These are phyloP conservation scores for Hirsutella minnesotensis DNA, from an alignment of 2,329 filamentous ascomycete species.

Conservation along the genomic window DNA sequence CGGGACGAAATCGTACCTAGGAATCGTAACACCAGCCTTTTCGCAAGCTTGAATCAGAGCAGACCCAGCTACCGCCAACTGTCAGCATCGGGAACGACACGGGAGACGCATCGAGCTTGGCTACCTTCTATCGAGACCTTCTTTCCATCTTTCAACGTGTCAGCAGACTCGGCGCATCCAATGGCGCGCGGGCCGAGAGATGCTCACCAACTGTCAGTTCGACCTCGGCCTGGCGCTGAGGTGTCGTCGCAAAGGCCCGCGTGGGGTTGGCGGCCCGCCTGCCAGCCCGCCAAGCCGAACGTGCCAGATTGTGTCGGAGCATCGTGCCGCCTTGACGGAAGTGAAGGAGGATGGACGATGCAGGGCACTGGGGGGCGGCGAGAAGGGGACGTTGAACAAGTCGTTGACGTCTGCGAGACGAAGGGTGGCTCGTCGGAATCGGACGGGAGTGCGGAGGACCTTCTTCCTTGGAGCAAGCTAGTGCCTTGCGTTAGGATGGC, in stretches of 20 bases:
- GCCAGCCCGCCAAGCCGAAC: constrained; percentile 56
- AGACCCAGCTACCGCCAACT: constrained; percentile 62
- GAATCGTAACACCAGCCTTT: constrained; percentile 84
- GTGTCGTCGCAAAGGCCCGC: constrained; percentile 73
- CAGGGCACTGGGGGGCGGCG: constrained; percentile 1
- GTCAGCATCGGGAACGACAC: constrained; percentile 21
- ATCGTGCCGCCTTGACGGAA: constrained; percentile 50
- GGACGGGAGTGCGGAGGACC: neutral
- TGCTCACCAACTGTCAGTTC: constrained; percentile 82
- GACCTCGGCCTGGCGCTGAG: constrained; percentile 75
- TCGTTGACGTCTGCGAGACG: constrained; percentile 28
- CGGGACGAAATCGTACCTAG: constrained; percentile 46
- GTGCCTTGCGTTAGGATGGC: constrained; percentile 8
- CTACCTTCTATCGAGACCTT: constrained; percentile 96
- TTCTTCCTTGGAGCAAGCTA: neutral
- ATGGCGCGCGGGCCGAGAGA: constrained; percentile 15
- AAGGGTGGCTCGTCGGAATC: constrained; percentile 23
- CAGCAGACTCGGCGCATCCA: constrained; percentile 17
- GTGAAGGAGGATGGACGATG: constrained; percentile 22
- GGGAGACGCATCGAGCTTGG: constrained; percentile 8
- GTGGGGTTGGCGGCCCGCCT: constrained; percentile 47
- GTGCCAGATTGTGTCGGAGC: constrained; percentile 56
- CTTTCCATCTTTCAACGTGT: constrained; percentile 65
- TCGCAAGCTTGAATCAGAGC: constrained; percentile 98
- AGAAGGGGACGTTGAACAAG: constrained; percentile 22